phyloP scores from a whole-genome alignment of 1,284 basidiomycete species.

The Heterobasidion irregulare region DNA sequence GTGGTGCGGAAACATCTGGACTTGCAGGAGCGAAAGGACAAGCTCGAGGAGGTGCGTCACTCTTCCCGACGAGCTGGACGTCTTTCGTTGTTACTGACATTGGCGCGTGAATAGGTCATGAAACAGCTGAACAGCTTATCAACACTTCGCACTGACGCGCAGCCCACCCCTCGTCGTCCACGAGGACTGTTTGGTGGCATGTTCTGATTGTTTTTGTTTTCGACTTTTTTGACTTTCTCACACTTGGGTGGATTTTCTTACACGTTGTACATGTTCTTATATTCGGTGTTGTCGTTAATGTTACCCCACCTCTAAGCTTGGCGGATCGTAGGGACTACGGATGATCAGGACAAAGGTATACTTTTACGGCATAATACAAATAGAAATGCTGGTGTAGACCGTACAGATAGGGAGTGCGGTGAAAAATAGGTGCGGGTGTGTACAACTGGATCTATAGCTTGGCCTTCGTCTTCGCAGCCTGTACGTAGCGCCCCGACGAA shows the following conservation, averaged over 20 bases:
- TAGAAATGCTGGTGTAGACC: not conserved
- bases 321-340: not conserved
- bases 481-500: not conserved
- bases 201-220: slow-evolving; percentile 31
- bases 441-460: slow-evolving; percentile 24
- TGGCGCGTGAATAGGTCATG: slow-evolving; percentile 56
- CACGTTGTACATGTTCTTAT: not conserved
- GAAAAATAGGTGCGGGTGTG: not conserved
- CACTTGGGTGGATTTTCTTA: not conserved
- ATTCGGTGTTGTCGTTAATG: not conserved
- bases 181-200: slow-evolving; percentile 68
- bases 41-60: slow-evolving; percentile 78
- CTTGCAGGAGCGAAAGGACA: slow-evolving; percentile 94
- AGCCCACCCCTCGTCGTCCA: slow-evolving; percentile 58
- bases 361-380: not conserved
- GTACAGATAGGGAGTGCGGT: too few species aligned
- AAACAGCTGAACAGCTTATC: slow-evolving; percentile 83
- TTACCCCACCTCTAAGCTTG: too few species aligned
- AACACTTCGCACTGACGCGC: slow-evolving; percentile 71
- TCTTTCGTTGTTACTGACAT: not conserved
- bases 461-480: slow-evolving; percentile 30
- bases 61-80: not conserved
- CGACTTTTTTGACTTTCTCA: not conserved
- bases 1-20: slow-evolving; percentile 83
- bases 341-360: not conserved